Evolutionary conservation across 2,329 filamentous ascomycete species (phyloP), one percentile per base, ranked within the genome.

Genomic region (Tolypocladium cylindrosporum): DNA sequence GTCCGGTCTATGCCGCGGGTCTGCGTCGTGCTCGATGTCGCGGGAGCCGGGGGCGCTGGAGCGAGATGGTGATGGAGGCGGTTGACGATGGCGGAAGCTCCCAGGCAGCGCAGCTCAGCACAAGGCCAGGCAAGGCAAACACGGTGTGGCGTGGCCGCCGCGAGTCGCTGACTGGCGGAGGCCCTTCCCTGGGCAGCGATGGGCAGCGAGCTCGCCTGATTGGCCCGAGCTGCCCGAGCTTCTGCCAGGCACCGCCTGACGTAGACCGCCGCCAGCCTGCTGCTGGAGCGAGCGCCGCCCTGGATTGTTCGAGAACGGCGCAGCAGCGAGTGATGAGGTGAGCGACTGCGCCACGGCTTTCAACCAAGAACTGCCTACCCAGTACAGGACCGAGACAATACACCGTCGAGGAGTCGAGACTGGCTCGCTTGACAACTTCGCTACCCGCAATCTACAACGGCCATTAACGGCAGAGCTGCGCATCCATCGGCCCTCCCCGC

Each of bases 91-190:
- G 45, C 45, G 39, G 39, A 43, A 55, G 53, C 53, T 55, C 40
- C 16, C 8, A 19, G n/a, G 52, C 6, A 42, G 53, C 39, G 48
- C 14, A 55, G 37, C 48, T 36, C 57, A 51, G 48, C 45, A 19
- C 43, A 36, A 27, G 24, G 27, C 21, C 31, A 27, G 24, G 51
- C 58, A 58, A 66, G 64, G 64, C 64, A 66, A 64, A 65, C 64
- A 64, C 59, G 45, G 60, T 60, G 61, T 66, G 64, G 64, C 64
- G 64, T 57, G 64, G 64, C 64, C 62, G 64, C 64, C 62, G 48
- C 48, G 48, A 21, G 19, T 52, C 48, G 48, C 48, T 52, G 48
- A 51, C 27, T 51, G 48, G 27, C 31, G 6, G 45, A 16, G 24
- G 45, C 39, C 42, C 41, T 13, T 39, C 9, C 21, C 52, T n/a